Base-by-base conservation (phyloP, 176 grass and related monocot genomes). In the Hyparrhenia diplandra region DNA sequence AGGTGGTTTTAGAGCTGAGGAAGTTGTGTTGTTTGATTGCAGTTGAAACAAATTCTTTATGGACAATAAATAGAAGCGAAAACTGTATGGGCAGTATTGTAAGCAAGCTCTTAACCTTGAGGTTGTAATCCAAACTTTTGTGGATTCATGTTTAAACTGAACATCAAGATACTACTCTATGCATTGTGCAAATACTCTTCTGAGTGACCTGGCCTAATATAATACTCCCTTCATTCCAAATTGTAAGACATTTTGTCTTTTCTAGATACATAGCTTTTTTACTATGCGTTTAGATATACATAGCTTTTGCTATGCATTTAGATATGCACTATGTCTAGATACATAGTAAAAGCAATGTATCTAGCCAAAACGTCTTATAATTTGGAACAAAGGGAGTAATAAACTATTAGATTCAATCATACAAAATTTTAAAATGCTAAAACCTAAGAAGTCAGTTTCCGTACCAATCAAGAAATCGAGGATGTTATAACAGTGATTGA, bases 361-460 rank as follows among this genome's bases (percentile, higher is more conserved):
- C 8, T 57, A 59, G 55, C 10, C 55, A 59, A 59, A 59, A 59
- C 10, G 1, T 59, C 55, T 59, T 59, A 25, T 10, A 25, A 25
- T 59, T 59, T 59, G n/a, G n/a, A 23, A 58, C 54, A 59, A 1
- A 59, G n/a, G 23, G 10, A 59, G n/a, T 59, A 59, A 59, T 59
- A 59, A 25, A 59, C 63, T 79, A 73, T 55, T 70, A 40, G 59
- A 41, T 78, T 54, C 12, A 27, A 27, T 14, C 37, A 69, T 71
- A 71, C 34, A 71, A 39, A 61, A 27, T 21, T 63, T 57, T 34
- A 25, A 42, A 40, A 16, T 52, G 52, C 9, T 34, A 62, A 62
- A 80, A 72, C 69, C 40, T 74, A 80, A 80, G 24, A 79, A 65
- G 23, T 18, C 69, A 71, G 69, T 23, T 58, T 67, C 43, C 25